These are phyloP conservation scores for Magnusiomyces suaveolens DNA, from an alignment of 1,139 yeast genomes.

Conservation along the genomic window DNA sequence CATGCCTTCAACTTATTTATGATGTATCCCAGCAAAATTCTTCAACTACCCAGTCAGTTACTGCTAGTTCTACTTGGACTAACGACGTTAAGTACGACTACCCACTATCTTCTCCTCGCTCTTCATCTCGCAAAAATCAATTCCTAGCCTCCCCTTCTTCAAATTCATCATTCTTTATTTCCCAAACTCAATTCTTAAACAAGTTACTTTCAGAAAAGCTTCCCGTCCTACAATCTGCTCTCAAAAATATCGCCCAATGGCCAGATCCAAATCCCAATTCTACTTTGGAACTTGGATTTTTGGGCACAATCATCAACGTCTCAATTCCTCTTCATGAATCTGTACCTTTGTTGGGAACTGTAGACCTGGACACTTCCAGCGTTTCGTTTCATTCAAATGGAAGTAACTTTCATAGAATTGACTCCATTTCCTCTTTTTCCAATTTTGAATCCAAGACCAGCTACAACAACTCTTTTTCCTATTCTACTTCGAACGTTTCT, in stretches of 20 bases:
- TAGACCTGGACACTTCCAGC: conserved; percentile 10
- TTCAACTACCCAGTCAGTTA: neutral
- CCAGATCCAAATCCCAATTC: conserved; percentile 20
- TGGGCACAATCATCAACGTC: conserved; percentile 21
- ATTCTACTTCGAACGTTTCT: neutral
- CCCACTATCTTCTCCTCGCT: neutral
- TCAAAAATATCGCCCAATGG: conserved; percentile 26
- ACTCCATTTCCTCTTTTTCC: neutral
- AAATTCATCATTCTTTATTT: neutral
- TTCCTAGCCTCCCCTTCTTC: neutral
- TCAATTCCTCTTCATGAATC: conserved; percentile 16
- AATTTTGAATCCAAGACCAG: neutral
- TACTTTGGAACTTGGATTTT: conserved; percentile 22
- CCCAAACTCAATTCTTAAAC: neutral
- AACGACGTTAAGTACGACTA: neutral
- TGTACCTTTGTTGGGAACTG: conserved; percentile 16
- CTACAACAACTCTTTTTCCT: neutral
- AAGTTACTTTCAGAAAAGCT: conserved; percentile 1
- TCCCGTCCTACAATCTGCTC: conserved; percentile 4
- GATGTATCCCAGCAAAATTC: conserved; percentile 16
- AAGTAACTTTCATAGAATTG: conserved; percentile 2
- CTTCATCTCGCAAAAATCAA: neutral
- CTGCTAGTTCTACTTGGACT: neutral
- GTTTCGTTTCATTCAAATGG: conserved; percentile 10
- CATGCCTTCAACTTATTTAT: conserved; percentile 18